These are phyloP conservation scores for Pseudocohnilembus persalinus DNA, from an alignment of 169 alveolate species.

Conservation along the genomic window DNA sequence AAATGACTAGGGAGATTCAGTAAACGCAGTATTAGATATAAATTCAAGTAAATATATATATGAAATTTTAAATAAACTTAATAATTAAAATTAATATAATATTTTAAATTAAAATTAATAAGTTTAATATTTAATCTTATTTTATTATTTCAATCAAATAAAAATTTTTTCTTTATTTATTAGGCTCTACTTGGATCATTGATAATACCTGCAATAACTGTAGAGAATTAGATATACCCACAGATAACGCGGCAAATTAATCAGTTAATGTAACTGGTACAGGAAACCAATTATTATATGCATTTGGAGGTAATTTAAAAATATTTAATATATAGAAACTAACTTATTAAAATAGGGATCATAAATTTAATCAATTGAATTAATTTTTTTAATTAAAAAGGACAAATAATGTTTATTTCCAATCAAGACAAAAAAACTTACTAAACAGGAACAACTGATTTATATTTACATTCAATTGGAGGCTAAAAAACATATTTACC, in stretches of 20 bases:
- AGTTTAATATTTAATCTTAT: no score
- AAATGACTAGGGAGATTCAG: not conserved
- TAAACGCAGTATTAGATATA: not conserved
- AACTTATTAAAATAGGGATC: not conserved
- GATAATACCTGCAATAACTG: not conserved
- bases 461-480: no score
- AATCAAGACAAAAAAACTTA: not conserved
- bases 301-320: not conserved
- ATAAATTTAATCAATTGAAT: no score
- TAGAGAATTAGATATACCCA: not conserved
- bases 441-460: not conserved
- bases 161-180: no score
- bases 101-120: no score
- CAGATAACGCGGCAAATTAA: not conserved
- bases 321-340: no score
- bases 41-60: not conserved
- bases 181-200: not conserved
- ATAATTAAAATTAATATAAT: no score
- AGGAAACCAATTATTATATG: not conserved
- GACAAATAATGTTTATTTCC: not conserved
- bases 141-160: no score
- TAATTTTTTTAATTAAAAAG: not conserved
- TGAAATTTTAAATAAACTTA: no score
- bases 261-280: not conserved
- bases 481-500: no score